Evolutionary conservation across 164 flowering plant genomes (phyloP), one percentile per base, ranked within the genome.

Genomic region (Sedum album): DNA sequence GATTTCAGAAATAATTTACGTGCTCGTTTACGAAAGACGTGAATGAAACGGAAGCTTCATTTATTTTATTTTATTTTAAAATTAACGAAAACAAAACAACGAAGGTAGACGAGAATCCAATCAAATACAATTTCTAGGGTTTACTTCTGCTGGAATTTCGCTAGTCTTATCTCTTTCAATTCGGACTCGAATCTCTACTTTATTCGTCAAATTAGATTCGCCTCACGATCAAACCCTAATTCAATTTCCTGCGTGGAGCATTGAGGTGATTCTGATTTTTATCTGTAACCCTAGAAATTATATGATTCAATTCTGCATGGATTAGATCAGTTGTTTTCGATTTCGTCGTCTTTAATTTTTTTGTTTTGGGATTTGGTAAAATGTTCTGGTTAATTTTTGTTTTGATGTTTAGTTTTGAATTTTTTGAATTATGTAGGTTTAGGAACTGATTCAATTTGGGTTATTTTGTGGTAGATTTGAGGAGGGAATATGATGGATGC

Each of bases 401-500:
- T 38, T 4, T 49, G 9, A 49, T 49, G 23, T 49, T 49, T 49
- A 20, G 55, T 49, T 49, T 23, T 25, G 23, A 17, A 55, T 15
- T 51, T 55, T 55, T 51, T 55, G 31, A 10, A 23, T 55, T 55
- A 26, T 25, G 30, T 9, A 55, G 25, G 6, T 55, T 23, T 55
- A 55, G 60, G 21, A n/a, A 25, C 30, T 55, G 14, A 13, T 49
- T 8, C 1, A 55, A 7, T 25, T 25, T 25, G 60, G 11, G 1
- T 26, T 30, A 55, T n/a, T n/a, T n/a, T n/a, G n/a, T n/a, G n/a
- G n/a, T n/a, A n/a, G n/a, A n/a, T n/a, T n/a, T n/a, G n/a, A n/a
- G n/a, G 60, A 17, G 4, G 25, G 25, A 23, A 55, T 25, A 23
- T 60, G 11, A 88, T 91, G 92, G 85, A 70, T 14, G 73, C 68